These are phyloP conservation scores for Aureobasidium mangrovei DNA, from an alignment of 2,329 filamentous ascomycete species.

Conservation along the genomic window DNA sequence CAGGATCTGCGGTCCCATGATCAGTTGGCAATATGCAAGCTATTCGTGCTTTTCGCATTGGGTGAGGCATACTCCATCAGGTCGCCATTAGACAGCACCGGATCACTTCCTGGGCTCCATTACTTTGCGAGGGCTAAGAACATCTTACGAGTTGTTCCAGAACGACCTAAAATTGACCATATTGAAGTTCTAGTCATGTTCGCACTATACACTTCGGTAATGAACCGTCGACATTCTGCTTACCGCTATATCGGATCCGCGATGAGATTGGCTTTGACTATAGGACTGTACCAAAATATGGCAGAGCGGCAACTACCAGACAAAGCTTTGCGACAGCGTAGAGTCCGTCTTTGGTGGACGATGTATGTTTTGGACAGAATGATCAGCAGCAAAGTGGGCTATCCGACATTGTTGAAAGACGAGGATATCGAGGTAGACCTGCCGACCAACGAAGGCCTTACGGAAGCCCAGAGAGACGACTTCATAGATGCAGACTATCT, in stretches of 20 bases:
- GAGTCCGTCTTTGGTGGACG: conserved; percentile 29
- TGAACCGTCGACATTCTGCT: conserved; percentile 40
- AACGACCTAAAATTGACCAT: conserved; percentile 36
- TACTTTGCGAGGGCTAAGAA: conserved; percentile 37
- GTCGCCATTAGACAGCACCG: conserved; percentile 26
- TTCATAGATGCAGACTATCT: conserved; percentile 33
- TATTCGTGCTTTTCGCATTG: conserved; percentile 39
- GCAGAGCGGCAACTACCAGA: conserved; percentile 35
- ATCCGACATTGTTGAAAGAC: conserved; percentile 26
- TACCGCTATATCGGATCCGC: conserved; percentile 38
- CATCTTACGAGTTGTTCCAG: conserved; percentile 33
- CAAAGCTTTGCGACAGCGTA: conserved; percentile 24
- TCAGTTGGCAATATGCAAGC: conserved; percentile 31
- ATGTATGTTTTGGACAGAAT: conserved; percentile 28
- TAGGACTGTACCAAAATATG: conserved; percentile 37
- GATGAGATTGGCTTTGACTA: conserved; percentile 35
- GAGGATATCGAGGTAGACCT: conserved; percentile 34
- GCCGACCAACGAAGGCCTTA: conserved; percentile 30
- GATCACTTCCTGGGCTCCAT: conserved; percentile 34
- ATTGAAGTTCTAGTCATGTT: conserved; percentile 39
- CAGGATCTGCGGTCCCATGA: conserved; percentile 28
- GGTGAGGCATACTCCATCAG: conserved; percentile 39
- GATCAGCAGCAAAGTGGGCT: conserved; percentile 29
- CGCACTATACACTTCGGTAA: conserved; percentile 36
- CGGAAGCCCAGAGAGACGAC: conserved; percentile 19